A percentile compares a stretch with the other conserved stretches of the same genome.
Evolutionary conservation across 192 early-diverging fungal genomes (phyloP).

Genomic region (Umbelopsis ramanniana): DNA sequence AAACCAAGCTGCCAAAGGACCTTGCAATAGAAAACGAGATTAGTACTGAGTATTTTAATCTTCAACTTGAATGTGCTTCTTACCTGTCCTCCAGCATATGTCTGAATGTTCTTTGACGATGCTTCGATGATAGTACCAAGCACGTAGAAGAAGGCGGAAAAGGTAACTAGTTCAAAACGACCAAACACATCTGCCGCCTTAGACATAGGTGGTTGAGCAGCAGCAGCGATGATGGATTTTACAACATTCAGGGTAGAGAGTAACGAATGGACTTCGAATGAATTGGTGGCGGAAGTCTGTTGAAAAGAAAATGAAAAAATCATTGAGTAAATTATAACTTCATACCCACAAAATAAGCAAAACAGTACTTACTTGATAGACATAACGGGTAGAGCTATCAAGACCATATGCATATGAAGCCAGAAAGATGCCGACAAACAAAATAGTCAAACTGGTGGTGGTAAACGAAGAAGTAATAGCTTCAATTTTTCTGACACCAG

Average conservation of each 20-base stretch:
- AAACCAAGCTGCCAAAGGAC: slow-evolving; percentile 16
- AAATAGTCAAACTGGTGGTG: neutral
- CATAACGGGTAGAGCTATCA: neutral
- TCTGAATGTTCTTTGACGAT: slow-evolving; percentile 2
- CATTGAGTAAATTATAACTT: too few species aligned
- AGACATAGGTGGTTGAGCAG: slow-evolving; percentile 19
- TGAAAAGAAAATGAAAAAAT: too few species aligned
- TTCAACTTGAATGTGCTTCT: too few species aligned
- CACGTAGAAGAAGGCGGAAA: slow-evolving; percentile 20
- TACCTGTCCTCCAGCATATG: slow-evolving; percentile 20
- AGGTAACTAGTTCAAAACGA: slow-evolving; percentile 12
- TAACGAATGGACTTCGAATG: slow-evolving; percentile 4
- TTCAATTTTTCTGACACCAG: slow-evolving; percentile 19
- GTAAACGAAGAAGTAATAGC: slow-evolving; percentile 13
- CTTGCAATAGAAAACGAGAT: neutral
- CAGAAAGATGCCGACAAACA: slow-evolving; percentile 9
- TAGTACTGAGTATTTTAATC: neutral
- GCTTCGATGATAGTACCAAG: slow-evolving; percentile 16
- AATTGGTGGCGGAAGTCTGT: slow-evolving; percentile 16
- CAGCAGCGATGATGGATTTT: slow-evolving; percentile 13
- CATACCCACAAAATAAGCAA: too few species aligned
- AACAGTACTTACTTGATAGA: slow-evolving; percentile 10
- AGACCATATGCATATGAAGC: slow-evolving; percentile 9
- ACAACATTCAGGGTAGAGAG: slow-evolving; percentile 19
- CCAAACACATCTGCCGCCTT: slow-evolving; percentile 16